A percentile compares a stretch with the other conserved stretches of the same genome.
These are phyloP conservation scores for Emericellopsis cladophorae DNA, from an alignment of 2,329 filamentous ascomycete species.

Conservation along the genomic window DNA sequence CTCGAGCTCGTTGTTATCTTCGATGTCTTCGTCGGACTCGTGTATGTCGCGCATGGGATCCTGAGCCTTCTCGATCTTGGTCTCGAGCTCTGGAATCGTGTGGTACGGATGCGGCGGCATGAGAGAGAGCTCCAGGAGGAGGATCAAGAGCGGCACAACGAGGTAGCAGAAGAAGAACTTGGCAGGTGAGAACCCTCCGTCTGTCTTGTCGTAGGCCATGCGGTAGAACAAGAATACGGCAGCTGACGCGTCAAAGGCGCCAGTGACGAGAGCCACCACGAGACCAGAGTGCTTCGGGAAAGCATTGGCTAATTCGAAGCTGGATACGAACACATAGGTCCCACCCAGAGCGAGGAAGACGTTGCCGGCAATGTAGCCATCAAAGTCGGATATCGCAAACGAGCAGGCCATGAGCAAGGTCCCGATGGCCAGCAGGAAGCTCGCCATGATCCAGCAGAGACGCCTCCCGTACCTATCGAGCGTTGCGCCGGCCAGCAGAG, in stretches of 20 bases:
- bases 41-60: conserved; percentile 29
- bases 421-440: conserved; percentile 53
- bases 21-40: conserved; percentile 40
- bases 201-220: conserved; percentile 49
- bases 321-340: conserved; percentile 68
- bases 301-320: conserved; percentile 71
- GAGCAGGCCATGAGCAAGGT: conserved; percentile 63
- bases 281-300: conserved; percentile 64
- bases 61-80: conserved; percentile 22
- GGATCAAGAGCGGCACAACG: conserved; percentile 19
- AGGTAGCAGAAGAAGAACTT: conserved; percentile 28
- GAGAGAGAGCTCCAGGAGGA: conserved; percentile 21
- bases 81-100: conserved; percentile 22
- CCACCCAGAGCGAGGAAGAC: conserved; percentile 64
- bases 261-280: conserved; percentile 65
- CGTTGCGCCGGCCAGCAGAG: conserved; percentile 70
- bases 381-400: conserved; percentile 44
- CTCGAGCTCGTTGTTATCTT: conserved; percentile 29
- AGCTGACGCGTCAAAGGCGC: conserved; percentile 71
- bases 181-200: conserved; percentile 18
- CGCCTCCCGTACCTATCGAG: conserved; percentile 72
- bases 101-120: conserved; percentile 28
- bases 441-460: conserved; percentile 60
- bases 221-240: conserved; percentile 66
- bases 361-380: conserved; percentile 63